phyloP scores from a whole-genome alignment of 78 protist species.

The Dictyostelium brefeldianum region DNA sequence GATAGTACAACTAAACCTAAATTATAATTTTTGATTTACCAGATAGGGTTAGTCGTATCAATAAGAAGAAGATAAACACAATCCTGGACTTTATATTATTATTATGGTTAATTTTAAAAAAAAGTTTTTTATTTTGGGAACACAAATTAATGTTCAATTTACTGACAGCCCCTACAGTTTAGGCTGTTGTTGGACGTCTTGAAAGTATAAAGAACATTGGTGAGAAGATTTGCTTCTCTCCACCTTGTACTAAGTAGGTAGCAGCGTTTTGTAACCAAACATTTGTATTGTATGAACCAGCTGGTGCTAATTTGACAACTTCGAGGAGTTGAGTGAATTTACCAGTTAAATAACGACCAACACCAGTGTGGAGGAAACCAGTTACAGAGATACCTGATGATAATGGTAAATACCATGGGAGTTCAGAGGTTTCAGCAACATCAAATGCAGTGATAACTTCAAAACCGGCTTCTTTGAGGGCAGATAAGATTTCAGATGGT shows the following conservation, averaged over 20 bases:
- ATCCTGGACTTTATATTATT: no score
- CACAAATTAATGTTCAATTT: no score
- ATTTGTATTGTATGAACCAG: conserved; percentile 72
- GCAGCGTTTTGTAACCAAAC: conserved; percentile 88
- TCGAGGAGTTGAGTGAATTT: conserved; percentile 63
- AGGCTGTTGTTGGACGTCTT: conserved; percentile 69
- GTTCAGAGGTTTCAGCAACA: conserved; percentile 65
- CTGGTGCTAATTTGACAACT: conserved; percentile 62
- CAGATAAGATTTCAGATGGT: conserved; percentile 41
- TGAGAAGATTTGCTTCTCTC: conserved; percentile 86
- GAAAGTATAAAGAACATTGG: conserved; percentile 86
- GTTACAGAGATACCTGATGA: conserved; percentile 53
- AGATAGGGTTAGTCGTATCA: no score
- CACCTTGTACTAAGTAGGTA: conserved; percentile 89
- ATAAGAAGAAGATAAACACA: no score
- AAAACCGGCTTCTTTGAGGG: conserved; percentile 89
- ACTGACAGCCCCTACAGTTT: no score
- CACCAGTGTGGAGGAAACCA: conserved; percentile 84
- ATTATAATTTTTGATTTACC: no score
- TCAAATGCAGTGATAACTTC: conserved; percentile 74
- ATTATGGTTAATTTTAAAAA: no score
- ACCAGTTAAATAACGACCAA: conserved; percentile 81
- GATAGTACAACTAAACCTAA: no score
- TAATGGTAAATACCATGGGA: conserved; percentile 85
- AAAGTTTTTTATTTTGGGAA: no score